phyloP scores from a whole-genome alignment of 306 rosid genomes.

The Quercus agrifolia region DNA sequence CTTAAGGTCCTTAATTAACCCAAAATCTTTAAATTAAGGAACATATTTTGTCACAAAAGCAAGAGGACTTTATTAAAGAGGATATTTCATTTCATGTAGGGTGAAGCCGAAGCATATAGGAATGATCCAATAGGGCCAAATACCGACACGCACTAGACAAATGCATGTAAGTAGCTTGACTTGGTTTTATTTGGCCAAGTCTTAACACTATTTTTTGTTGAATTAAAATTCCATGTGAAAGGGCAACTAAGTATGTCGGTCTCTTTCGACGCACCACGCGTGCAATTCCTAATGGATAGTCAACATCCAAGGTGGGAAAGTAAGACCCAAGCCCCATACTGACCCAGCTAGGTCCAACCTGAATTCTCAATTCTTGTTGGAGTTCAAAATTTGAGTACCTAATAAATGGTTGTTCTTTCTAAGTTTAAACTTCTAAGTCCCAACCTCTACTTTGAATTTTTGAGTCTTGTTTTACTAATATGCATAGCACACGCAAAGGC shows the following conservation, averaged over 20 bases:
- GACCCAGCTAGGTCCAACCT: too few relatives aligned
- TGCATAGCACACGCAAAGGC: not conserved
- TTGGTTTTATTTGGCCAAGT: slow-evolving; percentile 7
- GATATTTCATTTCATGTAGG: slow-evolving; percentile 36
- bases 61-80: too few relatives aligned
- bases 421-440: not conserved
- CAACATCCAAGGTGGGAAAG: not conserved
- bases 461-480: not conserved
- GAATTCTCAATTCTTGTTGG: not conserved
- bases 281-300: not conserved
- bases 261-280: not conserved
- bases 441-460: not conserved
- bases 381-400: slow-evolving; percentile 12
- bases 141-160: slow-evolving; percentile 22
- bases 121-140: not conserved
- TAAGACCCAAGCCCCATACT: too few relatives aligned
- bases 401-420: not conserved
- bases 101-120: not conserved
- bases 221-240: not conserved
- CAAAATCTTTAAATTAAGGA: not conserved
- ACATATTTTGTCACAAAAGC: not conserved
- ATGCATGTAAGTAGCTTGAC: slow-evolving; percentile 24
- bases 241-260: not conserved
- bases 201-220: not conserved
- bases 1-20: slow-evolving; percentile 13